These are phyloP conservation scores for Aurantiochytrium sp. DNA, from an alignment of 108 stramenopile species.

Conservation along the genomic window DNA sequence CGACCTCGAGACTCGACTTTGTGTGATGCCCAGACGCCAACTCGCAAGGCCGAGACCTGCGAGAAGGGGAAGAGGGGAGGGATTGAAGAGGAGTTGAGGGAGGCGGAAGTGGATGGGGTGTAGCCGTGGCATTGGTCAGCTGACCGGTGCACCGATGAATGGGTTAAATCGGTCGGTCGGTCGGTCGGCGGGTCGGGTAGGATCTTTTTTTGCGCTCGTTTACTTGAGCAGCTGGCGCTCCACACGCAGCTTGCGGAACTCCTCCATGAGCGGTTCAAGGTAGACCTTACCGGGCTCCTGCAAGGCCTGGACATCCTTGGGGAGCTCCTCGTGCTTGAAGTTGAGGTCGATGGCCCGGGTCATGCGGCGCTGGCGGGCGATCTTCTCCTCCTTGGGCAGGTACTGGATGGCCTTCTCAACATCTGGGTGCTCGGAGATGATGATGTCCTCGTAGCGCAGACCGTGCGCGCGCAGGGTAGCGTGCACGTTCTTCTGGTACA, in stretches of 20 bases:
- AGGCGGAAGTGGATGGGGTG: too few relatives aligned
- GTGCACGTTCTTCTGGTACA: slow-evolving; percentile 20
- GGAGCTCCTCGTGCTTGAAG: slow-evolving; percentile 33
- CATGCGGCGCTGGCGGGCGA: slow-evolving; percentile 27
- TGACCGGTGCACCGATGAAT: too few relatives aligned
- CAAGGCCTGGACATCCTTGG: not conserved
- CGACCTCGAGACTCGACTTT: too few relatives aligned
- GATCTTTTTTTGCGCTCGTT: not conserved
- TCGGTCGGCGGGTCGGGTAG: too few relatives aligned
- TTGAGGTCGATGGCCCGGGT: slow-evolving; percentile 14
- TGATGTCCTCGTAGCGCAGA: slow-evolving; percentile 29
- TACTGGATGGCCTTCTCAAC: slow-evolving; percentile 11
- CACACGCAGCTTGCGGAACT: not conserved
- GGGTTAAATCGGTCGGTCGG: too few relatives aligned
- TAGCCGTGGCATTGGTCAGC: too few relatives aligned
- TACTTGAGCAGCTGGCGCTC: slow-evolving; percentile 17
- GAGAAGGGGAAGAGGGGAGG: too few relatives aligned
- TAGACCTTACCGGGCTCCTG: slow-evolving; percentile 29
- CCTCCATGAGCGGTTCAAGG: slow-evolving; percentile 29
- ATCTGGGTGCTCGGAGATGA: slow-evolving; percentile 13
- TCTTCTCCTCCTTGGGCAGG: not conserved
- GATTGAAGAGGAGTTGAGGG: too few relatives aligned
- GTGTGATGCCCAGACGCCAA: too few relatives aligned
- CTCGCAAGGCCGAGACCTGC: too few relatives aligned
- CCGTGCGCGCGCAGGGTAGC: not conserved